phyloP scores from a whole-genome alignment of 495 filamentous ascomycete genomes.

The Sordaria brevicollis region DNA sequence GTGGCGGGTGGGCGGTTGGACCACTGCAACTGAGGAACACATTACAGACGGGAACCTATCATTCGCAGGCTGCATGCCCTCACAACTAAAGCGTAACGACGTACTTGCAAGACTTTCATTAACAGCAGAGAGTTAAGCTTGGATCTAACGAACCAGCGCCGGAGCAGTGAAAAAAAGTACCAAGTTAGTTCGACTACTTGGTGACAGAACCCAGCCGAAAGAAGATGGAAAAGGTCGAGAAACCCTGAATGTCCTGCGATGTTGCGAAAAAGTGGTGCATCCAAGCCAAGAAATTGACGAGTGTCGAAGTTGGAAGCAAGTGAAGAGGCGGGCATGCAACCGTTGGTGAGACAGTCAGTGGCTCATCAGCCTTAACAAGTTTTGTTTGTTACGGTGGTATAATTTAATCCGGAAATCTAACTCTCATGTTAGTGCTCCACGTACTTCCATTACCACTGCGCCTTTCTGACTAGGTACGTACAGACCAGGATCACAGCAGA shows the following conservation, averaged over 20 bases:
- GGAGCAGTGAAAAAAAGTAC: not conserved
- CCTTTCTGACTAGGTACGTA: too few relatives aligned
- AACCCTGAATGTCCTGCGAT: not conserved
- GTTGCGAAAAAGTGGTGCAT: not conserved
- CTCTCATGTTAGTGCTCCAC: not conserved
- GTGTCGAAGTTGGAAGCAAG: not conserved
- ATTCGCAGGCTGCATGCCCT: not conserved
- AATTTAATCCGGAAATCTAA: not conserved
- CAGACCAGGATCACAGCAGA: not conserved
- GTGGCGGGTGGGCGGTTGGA: not conserved
- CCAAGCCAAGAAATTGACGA: not conserved
- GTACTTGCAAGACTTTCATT: not conserved
- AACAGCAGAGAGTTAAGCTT: not conserved
- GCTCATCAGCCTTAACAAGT: not conserved
- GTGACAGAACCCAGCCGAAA: not conserved
- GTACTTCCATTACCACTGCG: not conserved
- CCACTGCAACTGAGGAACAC: too few relatives aligned
- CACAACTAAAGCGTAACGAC: not conserved
- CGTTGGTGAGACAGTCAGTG: not conserved
- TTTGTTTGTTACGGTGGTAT: too few relatives aligned
- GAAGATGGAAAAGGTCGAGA: not conserved
- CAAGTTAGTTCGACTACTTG: not conserved
- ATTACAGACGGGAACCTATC: not conserved
- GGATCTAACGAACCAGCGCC: not conserved
- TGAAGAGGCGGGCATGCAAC: not conserved